A percentile compares a stretch with the other conserved stretches of the same genome.
Conservation (phyloP, 345 rosid genomes). For the Lepidium africanum region DNA sequence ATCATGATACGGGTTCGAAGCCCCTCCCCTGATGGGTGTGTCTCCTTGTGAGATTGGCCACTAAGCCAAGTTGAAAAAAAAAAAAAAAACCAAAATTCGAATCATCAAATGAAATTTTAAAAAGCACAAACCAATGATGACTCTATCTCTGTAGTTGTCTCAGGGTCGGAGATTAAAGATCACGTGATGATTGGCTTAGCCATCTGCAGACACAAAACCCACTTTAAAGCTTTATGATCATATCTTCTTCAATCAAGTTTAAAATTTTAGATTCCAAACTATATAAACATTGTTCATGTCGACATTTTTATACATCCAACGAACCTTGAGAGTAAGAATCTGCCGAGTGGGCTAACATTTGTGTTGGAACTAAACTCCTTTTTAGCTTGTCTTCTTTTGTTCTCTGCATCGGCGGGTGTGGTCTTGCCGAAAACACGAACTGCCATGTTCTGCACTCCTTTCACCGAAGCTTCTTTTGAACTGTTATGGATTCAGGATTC, state of each 20-base stretch:
- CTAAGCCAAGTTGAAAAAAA: too few relatives aligned
- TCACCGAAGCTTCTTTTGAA: conserved; percentile 66
- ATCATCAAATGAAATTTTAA: conserved; percentile 24
- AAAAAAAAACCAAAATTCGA: conserved; percentile 39
- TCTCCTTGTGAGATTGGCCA: too few relatives aligned
- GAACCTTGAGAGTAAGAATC: conserved; percentile 91
- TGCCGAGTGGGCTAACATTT: conserved; percentile 79
- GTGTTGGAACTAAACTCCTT: conserved; percentile 55
- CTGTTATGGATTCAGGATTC: conserved; percentile 34
- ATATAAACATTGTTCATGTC: not conserved
- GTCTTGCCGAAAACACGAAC: conserved; percentile 43
- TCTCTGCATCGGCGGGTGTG: conserved; percentile 39
- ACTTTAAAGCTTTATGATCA: not conserved
- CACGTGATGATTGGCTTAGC: conserved; percentile 69
- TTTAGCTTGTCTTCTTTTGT: conserved; percentile 54
- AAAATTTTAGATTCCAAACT: not conserved
- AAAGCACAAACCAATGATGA: conserved; percentile 3
- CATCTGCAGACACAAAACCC: conserved; percentile 44
- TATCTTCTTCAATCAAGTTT: not conserved
- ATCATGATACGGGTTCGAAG: too few relatives aligned
- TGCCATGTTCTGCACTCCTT: conserved; percentile 64
- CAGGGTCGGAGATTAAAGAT: conserved; percentile 42
- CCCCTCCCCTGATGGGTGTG: too few relatives aligned
- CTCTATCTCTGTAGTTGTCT: conserved; percentile 20
- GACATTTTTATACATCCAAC: conserved; percentile 14